Base-by-base conservation (phyloP, 1,284 basidiomycete species). In the Apiotrichum gracile region DNA sequence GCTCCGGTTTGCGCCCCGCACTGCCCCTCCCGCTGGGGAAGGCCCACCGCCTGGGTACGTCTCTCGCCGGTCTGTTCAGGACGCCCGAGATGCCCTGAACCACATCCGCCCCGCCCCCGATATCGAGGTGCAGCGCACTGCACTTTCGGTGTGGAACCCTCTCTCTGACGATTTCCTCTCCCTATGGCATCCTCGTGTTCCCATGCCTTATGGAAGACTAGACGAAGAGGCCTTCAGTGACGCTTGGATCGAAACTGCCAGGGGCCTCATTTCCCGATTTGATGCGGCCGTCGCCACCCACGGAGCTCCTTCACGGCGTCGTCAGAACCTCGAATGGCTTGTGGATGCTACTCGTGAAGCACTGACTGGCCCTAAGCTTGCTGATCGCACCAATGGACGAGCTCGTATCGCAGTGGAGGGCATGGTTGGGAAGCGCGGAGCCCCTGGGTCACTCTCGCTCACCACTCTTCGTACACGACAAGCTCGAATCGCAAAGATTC, bases 351-450 rank as follows among this genome's bases (percentile, higher is more conserved):
- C 53, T 4, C 31, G 21, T 1, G 45, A 46, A 2, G 51, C 38
- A 4, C 22, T 33, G 2, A 22, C 16, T 5, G 31, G 14, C 31
- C 21, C 21, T 16, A 25, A 37, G 21, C 25, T 44, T 5, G 10
- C 19, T 3, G 25, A 24, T 17, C 34, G 25, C 12, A 26, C 14
- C 17, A 44, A 38, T 12, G 41, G 47, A 1, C 52, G 47, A 1
- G 52, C 49, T 9, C 52, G 52, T 3, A 39, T 42, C 14, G 42
- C 52, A 1, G 47, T 49, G 12, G 17, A 16, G 10, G 29, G 19
- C 22, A 49, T 49, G 47, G 24, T 44, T 27, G n/a, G 19, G 29
- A 54, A 54, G 41, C 52, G 52, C n/a, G 52, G 47, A 14, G 34
- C 42, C 2, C 27, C 41, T 9, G 52, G 37, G 0, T 49, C 44